phyloP scores from a whole-genome alignment of 768 basidiomycete species.

The Kwoniella sp. region DNA sequence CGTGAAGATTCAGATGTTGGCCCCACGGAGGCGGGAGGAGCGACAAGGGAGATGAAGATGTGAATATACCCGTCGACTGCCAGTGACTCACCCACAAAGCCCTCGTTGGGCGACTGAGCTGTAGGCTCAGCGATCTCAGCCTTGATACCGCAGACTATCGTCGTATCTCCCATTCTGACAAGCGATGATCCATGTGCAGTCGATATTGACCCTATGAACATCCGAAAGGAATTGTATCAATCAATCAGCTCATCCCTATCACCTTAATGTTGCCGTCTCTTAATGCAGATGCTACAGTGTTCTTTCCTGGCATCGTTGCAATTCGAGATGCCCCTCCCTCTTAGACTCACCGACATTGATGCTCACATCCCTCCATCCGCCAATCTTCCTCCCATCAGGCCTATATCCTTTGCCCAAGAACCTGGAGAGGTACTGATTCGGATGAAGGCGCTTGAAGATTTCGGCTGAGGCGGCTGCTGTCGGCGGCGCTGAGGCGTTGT shows the following conservation, averaged over 20 bases:
- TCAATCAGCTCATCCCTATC: not conserved
- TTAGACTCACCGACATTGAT: constrained; percentile 70
- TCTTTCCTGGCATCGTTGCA: no score
- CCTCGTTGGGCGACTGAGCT: constrained; percentile 70
- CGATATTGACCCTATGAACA: constrained; percentile 77
- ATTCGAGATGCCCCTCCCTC: no score
- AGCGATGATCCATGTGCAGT: constrained; percentile 93
- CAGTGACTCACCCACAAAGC: constrained; percentile 85
- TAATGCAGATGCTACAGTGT: no score
- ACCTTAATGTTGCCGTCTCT: not conserved
- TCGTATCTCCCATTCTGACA: constrained; percentile 88
- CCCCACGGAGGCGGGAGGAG: no score
- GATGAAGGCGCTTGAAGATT: constrained; percentile 86
- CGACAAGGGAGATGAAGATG: no score
- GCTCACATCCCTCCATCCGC: constrained; percentile 72
- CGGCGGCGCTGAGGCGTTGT: constrained; percentile 4
- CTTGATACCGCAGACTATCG: constrained; percentile 92
- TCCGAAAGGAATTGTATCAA: not conserved
- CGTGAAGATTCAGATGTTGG: no score
- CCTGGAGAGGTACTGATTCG: constrained; percentile 79
- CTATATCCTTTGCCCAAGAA: constrained; percentile 77
- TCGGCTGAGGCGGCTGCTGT: constrained; percentile 34
- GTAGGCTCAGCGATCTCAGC: constrained; percentile 93
- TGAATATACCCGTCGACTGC: no score
- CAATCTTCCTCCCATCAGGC: constrained; percentile 77